phyloP scores from a whole-genome alignment of 768 basidiomycete genomes.

The Mycena floridula region DNA sequence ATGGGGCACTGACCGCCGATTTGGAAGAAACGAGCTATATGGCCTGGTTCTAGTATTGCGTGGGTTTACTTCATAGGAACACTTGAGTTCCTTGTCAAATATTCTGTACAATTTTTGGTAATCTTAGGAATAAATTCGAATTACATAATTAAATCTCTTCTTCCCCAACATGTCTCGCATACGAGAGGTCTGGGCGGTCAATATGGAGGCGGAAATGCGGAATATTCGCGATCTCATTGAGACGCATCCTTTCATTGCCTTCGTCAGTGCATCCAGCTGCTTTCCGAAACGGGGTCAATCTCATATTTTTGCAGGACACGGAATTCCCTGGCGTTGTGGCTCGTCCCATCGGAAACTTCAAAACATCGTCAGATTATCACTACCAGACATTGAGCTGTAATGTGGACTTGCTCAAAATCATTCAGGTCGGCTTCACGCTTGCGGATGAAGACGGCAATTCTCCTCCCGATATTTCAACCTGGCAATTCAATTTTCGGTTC shows the following conservation, averaged over 20 bases:
- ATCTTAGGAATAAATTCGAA: too few species aligned
- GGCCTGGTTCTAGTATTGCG: slow-evolving; percentile 58
- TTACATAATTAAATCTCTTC: too few species aligned
- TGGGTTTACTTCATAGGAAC: too few species aligned
- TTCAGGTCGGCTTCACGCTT: slow-evolving; percentile 93
- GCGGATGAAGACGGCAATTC: slow-evolving; percentile 92
- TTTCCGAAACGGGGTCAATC: slow-evolving; percentile 8
- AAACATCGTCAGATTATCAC: slow-evolving; percentile 96
- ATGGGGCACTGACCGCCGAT: slow-evolving; percentile 50
- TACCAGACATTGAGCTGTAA: slow-evolving; percentile 99
- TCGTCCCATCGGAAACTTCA: slow-evolving; percentile 92
- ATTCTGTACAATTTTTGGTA: too few species aligned
- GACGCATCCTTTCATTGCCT: slow-evolving; percentile 88
- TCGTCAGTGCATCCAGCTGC: slow-evolving; percentile 43
- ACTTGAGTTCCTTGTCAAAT: too few species aligned
- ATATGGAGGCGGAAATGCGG: slow-evolving; percentile 89
- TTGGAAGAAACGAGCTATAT: slow-evolving; percentile 60
- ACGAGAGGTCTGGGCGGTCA: slow-evolving; percentile 93
- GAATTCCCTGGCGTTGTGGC: slow-evolving; percentile 99
- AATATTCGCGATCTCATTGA: slow-evolving; percentile 85
- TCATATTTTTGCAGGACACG: slow-evolving; percentile 64
- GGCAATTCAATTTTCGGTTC: slow-evolving; percentile 99
- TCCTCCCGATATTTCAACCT: slow-evolving; percentile 86
- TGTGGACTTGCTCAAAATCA: slow-evolving; percentile 95
- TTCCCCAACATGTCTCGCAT: slow-evolving; percentile 43